These are phyloP conservation scores for Neopestalotiopsis rosae DNA, from an alignment of 2,329 filamentous ascomycete genomes.

Conservation along the genomic window DNA sequence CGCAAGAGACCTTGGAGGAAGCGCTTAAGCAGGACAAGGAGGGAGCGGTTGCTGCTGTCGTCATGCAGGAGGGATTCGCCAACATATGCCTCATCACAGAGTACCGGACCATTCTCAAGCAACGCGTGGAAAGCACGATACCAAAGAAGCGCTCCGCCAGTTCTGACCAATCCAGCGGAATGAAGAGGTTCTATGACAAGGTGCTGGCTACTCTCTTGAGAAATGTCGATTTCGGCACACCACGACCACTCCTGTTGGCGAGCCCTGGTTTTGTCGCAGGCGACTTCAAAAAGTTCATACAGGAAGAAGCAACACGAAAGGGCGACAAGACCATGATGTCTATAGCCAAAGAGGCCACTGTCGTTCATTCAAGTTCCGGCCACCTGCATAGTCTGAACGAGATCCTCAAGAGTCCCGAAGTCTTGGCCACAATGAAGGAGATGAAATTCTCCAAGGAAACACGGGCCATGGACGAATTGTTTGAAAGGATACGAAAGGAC, in stretches of 20 bases:
- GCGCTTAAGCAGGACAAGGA: constrained; percentile 79
- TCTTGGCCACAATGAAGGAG: constrained; percentile 78
- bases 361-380: constrained; percentile 85
- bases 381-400: constrained; percentile 89
- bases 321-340: constrained; percentile 72
- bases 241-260: constrained; percentile 80
- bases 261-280: constrained; percentile 87
- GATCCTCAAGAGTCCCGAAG: constrained; percentile 80
- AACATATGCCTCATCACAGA: constrained; percentile 85
- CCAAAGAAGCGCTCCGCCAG: constrained; percentile 71
- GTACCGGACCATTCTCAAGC: constrained; percentile 77
- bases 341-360: constrained; percentile 66
- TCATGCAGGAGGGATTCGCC: constrained; percentile 89
- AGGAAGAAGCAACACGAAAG: constrained; percentile 61
- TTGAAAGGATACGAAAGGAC: constrained; percentile 77
- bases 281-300: constrained; percentile 78
- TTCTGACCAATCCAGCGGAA: constrained; percentile 71
- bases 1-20: constrained; percentile 77
- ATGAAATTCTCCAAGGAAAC: constrained; percentile 90
- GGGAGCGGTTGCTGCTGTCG: constrained; percentile 85
- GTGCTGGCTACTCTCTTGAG: constrained; percentile 77
- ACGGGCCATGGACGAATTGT: constrained; percentile 82
- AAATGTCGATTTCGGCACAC: constrained; percentile 74
- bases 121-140: constrained; percentile 69
- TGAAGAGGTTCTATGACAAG: constrained; percentile 79